These are phyloP conservation scores for Pulveroboletus sp. DNA, from an alignment of 768 basidiomycete species.

Conservation along the genomic window DNA sequence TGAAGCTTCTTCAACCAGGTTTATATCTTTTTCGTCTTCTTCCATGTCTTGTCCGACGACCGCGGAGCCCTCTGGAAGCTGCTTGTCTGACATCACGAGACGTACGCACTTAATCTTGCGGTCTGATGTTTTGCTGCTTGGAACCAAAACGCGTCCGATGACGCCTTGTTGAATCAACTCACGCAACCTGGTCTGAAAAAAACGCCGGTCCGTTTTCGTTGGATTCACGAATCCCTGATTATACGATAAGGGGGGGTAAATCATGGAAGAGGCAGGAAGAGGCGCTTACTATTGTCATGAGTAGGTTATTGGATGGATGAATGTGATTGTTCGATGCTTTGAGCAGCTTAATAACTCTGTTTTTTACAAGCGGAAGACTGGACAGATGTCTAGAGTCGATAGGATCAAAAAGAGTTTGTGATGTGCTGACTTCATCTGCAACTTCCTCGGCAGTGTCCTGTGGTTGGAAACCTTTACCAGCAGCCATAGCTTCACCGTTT, in stretches of 20 bases:
- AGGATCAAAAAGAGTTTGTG: slow-evolving; percentile 54
- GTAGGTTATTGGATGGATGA: slow-evolving; percentile 70
- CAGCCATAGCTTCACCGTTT: slow-evolving; percentile 23
- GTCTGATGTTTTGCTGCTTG: slow-evolving; percentile 47
- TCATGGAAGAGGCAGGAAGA: not conserved
- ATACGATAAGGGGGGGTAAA: slow-evolving; percentile 3
- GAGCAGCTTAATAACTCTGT: slow-evolving; percentile 67
- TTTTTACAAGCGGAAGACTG: slow-evolving; percentile 66
- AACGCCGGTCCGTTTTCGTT: slow-evolving; percentile 73
- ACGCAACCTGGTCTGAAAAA: slow-evolving; percentile 70
- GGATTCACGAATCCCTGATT: slow-evolving; percentile 73
- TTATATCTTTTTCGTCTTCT: slow-evolving; percentile 38
- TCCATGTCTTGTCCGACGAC: slow-evolving; percentile 35
- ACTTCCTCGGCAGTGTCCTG: slow-evolving; percentile 19
- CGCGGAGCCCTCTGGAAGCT: slow-evolving; percentile 33
- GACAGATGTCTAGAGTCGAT: slow-evolving; percentile 78
- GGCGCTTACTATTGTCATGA: slow-evolving; percentile 66
- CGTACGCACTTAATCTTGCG: slow-evolving; percentile 63
- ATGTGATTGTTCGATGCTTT: slow-evolving; percentile 65
- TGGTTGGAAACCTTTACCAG: slow-evolving; percentile 11
- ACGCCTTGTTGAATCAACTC: slow-evolving; percentile 70
- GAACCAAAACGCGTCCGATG: slow-evolving; percentile 72
- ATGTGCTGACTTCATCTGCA: slow-evolving; percentile 16
- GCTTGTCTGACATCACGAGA: slow-evolving; percentile 44
- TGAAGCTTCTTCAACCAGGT: slow-evolving; percentile 28